Evolutionary conservation across 257 asterid species (phyloP).

Genomic region (Mentha longifolia): DNA sequence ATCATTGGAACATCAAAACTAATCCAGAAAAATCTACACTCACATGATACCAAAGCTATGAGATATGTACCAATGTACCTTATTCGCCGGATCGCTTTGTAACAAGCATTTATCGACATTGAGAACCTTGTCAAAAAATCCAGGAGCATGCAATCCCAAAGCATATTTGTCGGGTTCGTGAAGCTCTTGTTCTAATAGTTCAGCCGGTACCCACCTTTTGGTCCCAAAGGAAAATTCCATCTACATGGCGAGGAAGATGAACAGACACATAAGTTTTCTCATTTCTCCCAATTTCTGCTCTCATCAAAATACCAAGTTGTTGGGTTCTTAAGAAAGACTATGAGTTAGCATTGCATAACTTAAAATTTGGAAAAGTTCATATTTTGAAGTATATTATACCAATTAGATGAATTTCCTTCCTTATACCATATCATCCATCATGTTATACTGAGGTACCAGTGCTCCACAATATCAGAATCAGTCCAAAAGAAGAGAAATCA

Average conservation of each 20-base stretch:
- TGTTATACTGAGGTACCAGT: background rate
- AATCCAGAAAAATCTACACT: background rate
- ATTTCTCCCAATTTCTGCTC: slow-evolving; percentile 4
- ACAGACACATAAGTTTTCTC: background rate
- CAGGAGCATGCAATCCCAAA: slow-evolving; percentile 96
- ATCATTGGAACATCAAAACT: background rate
- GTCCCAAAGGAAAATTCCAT: slow-evolving; percentile 96
- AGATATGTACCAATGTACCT: slow-evolving; percentile 48
- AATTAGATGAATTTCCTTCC: slow-evolving; percentile 23
- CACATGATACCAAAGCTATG: slow-evolving; percentile 1
- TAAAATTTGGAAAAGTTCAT: slow-evolving; percentile 1
- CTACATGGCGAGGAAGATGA: slow-evolving; percentile 47
- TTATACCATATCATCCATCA: slow-evolving; percentile 11
- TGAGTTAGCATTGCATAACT: slow-evolving; percentile 8
- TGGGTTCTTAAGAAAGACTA: slow-evolving; percentile 19
- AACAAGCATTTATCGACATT: slow-evolving; percentile 77
- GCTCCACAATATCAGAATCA: slow-evolving; percentile 1
- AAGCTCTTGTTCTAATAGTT: slow-evolving; percentile 53
- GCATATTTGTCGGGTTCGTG: slow-evolving; percentile 57
- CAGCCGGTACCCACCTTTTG: slow-evolving; percentile 83
- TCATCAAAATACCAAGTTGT: slow-evolving; percentile 16
- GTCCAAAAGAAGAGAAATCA: background rate
- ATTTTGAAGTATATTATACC: background rate
- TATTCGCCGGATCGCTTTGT: slow-evolving; percentile 82
- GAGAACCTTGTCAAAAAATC: slow-evolving; percentile 89